Conservation (phyloP, 1,139 yeast genomes). For the Spencermartinsiella ligniputridi region DNA sequence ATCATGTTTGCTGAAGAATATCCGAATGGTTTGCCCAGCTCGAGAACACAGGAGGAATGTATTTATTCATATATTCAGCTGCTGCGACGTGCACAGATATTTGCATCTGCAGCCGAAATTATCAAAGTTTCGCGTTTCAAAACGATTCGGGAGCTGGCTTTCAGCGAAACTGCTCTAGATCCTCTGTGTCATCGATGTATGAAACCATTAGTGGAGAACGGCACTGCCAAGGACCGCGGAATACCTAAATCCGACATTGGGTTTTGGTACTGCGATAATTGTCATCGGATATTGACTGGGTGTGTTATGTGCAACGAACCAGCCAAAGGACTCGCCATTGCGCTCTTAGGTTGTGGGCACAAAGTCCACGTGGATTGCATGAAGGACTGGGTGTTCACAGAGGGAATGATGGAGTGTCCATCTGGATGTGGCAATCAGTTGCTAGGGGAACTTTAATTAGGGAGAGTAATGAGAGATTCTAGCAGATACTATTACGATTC, state of each 20-base stretch:
- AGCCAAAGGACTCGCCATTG: constrained; percentile 64
- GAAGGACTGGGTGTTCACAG: constrained; percentile 68
- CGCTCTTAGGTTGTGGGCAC: constrained; percentile 79
- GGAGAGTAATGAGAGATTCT: no score
- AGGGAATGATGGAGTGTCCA: constrained; percentile 69
- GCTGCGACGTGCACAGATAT: constrained; percentile 49
- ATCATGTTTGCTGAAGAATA: constrained; percentile 50
- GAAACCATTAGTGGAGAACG: constrained; percentile 60
- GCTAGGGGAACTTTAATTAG: constrained; percentile 7
- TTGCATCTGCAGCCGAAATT: constrained; percentile 56
- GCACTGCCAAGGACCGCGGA: constrained; percentile 21
- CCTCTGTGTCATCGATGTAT: constrained; percentile 68
- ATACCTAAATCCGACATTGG: constrained; percentile 42
- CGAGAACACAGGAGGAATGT: constrained; percentile 37
- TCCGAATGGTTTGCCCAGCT: constrained; percentile 26
- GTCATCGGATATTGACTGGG: constrained; percentile 54
- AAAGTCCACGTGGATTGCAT: constrained; percentile 81
- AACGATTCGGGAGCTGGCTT: constrained; percentile 44
- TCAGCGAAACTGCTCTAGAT: constrained; percentile 54
- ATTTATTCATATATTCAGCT: constrained; percentile 54
- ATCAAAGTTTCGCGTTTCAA: constrained; percentile 44
- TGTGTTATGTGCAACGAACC: constrained; percentile 84
- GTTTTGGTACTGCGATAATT: constrained; percentile 80
- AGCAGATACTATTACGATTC: no score
- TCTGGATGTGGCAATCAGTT: constrained; percentile 53